Evolutionary conservation across 495 filamentous ascomycete species (phyloP), one percentile per base, ranked within the genome.

Genomic region (Xylaria intraflava): DNA sequence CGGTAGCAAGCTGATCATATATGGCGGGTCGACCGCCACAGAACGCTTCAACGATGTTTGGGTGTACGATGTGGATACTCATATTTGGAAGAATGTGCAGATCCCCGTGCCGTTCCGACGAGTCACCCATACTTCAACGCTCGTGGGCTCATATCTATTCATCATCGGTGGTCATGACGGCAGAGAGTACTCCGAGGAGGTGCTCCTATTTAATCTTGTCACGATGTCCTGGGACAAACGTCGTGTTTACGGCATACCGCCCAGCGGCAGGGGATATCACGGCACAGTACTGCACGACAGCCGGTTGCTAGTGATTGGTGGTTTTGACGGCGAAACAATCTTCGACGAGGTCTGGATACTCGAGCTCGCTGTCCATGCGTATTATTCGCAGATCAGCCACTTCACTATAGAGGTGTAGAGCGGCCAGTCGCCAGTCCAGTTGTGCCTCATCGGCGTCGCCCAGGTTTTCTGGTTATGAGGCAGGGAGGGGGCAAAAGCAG

Each of bases 1-100:
- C 31, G 82, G 82, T 29, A 72, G 70, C 59, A 85, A 85, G 65
- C 73, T 85, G 27, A 84, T 85, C 59, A 80, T 85, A 45, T 85
- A 77, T 61, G 82, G 82, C 23, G 82, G 82, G 7, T 83, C 79
- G 1, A 82, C 85, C 57, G 82, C 82, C 42, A 79, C 77, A 29
- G 81, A 84, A 64, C 85, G 82, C 62, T 85, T 85, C 64, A 72
- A 78, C 57, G 82, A 85, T 61, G 82, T 85, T 29, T 85, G 82
- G 82, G 75, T 85, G 23, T 85, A 85, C 60, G 79, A 84, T 58
- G 78, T 83, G 19, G 80, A 83, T 36, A 75, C 69, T 26, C 66
- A 74, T 30, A 49, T 65, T 19, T 84, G 82, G 78, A 78, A 72
- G 48, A 56, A 64, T 16, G 80, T 84, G 54, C 53, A 63, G 33